phyloP scores from a whole-genome alignment of 1,284 basidiomycete species.

The Fomitopsis schrenkii region DNA sequence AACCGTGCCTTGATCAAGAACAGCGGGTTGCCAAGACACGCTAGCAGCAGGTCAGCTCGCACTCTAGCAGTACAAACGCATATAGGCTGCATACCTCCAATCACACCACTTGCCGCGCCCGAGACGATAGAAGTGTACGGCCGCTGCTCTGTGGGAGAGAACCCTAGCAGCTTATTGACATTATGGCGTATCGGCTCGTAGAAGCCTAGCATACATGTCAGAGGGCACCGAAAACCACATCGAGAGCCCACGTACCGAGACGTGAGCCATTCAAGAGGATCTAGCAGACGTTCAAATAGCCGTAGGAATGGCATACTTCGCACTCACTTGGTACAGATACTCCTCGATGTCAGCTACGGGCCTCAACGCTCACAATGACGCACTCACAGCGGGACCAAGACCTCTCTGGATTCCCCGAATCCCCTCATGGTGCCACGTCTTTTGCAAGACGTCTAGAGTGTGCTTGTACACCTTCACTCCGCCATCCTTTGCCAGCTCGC shows the following conservation, averaged over 20 bases:
- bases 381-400: constrained; percentile 81
- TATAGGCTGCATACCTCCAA: constrained; percentile 66
- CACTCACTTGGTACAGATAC: constrained; percentile 85
- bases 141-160: constrained; percentile 59
- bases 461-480: constrained; percentile 83
- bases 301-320: background rate
- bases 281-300: constrained; percentile 35
- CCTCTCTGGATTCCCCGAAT: constrained; percentile 90
- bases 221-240: constrained; percentile 3
- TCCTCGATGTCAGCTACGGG: constrained; percentile 25
- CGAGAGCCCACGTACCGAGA: constrained; percentile 55
- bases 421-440: constrained; percentile 92
- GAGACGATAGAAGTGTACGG: constrained; percentile 76
- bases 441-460: constrained; percentile 81
- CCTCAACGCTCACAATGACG: background rate
- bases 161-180: constrained; percentile 70
- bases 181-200: constrained; percentile 87
- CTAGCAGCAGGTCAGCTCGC: background rate
- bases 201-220: constrained; percentile 58
- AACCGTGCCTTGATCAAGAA: constrained; percentile 97
- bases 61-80: background rate
- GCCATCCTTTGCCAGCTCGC: constrained; percentile 80
- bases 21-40: constrained; percentile 83
- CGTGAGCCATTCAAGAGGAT: constrained; percentile 93
- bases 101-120: constrained; percentile 85